Base-by-base conservation (phyloP, 1,284 basidiomycete genomes). In the Pseudozyma flocculosa region DNA sequence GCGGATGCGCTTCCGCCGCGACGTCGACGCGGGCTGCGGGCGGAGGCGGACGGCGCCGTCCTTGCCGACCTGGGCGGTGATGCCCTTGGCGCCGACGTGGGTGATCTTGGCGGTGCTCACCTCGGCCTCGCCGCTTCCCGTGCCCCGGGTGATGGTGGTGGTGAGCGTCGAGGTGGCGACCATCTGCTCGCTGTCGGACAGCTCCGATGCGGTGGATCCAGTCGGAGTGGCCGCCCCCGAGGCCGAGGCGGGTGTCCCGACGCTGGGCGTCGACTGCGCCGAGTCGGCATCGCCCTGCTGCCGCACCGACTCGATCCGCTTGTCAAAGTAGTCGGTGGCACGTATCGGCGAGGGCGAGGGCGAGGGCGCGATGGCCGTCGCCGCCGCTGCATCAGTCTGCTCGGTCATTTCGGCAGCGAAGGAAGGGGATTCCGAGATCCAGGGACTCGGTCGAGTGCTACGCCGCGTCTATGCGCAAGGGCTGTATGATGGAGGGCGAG, bases 11-110 rank as follows among this genome's bases (percentile, higher is more conserved):
- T 68, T 70, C 40, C 54, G 48, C 30, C 42, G 54, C 4, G 36
- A 9, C 14, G 61, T 52, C 10, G 50, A 50, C 22, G 58, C 55
- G 3, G 63, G 56, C 30, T 52, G 50, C 23, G 70, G 70, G 24
- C 55, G 55, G 43, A 73, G 66, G 36, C 67, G 45, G 37, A 73
- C 60, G 7, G 53, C 48, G 22, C 71, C 71, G 45, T 67, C 61
- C 23, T 60, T 61, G 51, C 54, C 63, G 34, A 73, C 52, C 21
- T 58, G 39, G 46, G 62, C 58, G 10, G 60, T 57, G 23, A 72
- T 41, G 3, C 51, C 68, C 38, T 61, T 68, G 39, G 61, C 62
- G 43, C 66, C 59, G 26, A 65, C 53, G 48, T 61, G 61, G n/a
- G 55, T 45, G 43, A 64, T 53, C 29, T 59, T 48, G 40, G 61